Evolutionary conservation across 2,329 filamentous ascomycete genomes (phyloP), one percentile per base, ranked within the genome.

Genomic region (Calonectria hawksworthii): DNA sequence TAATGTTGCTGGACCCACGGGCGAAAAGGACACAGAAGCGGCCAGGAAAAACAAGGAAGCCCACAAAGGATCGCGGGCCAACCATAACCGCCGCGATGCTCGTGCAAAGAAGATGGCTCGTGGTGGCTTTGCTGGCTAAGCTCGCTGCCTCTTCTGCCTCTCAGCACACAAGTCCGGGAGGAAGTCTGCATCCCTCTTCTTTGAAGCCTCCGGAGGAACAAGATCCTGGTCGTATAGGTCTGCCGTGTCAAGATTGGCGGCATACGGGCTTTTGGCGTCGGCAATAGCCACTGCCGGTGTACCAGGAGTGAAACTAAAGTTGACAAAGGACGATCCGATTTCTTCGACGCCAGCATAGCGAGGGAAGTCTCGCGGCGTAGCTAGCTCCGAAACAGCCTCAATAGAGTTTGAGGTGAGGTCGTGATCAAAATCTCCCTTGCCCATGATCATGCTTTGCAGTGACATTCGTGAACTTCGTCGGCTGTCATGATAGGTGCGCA

Each of bases 21-120:
- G 92, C 9, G 93, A 95, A n/a, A 92, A 92, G 79, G 90, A 90
- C n/a, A 96, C 94, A 0, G 92, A 95, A 78, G 86, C 88, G 69
- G 93, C 94, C 13, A 90, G 95, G 78, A 90, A 93, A 80, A 90
- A 91, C 76, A 98, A 98, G 83, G 96, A 98, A 82, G 92, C 94
- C 32, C 94, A 93, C 79, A 98, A 98, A 84, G 90, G 93, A 3
- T 94, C 94, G 28, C 89, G 94, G 75, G 96, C 95, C 38, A 98
- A 98, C 82, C 96, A 98, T 83, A 97, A 95, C 84, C 91, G 96
- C 32, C 90, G 95, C 65, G 94, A 98, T 82, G 90, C 90, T 74
- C 87, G 91, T 44, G 91, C 92, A 16, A 92, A 85, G 81, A 94
- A 94, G 85, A 92, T 93, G 91, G 90, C 90, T 18, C 88, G 91